Percentiles rank a stretch among this genome's conserved stretches.
These are phyloP conservation scores for Annona cherimola DNA, from an alignment of 164 flowering plant genomes.

Conservation along the genomic window DNA sequence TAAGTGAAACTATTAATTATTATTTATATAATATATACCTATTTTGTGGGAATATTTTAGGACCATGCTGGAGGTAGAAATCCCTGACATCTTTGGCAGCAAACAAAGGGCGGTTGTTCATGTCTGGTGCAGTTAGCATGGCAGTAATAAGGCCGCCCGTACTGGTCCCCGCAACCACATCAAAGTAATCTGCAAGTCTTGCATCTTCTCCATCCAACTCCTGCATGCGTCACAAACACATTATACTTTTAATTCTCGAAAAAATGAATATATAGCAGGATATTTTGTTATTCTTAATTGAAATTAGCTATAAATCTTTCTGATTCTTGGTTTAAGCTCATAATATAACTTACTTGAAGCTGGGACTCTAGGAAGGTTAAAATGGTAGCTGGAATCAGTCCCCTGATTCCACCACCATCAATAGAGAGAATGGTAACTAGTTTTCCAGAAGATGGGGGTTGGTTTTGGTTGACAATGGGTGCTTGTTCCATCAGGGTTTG, in stretches of 20 bases:
- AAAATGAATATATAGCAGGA: neutral
- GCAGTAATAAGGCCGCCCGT: constrained; percentile 37
- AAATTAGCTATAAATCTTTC: too few species aligned
- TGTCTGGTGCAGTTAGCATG: constrained; percentile 33
- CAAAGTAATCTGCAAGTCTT: constrained; percentile 37
- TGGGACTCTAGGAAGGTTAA: constrained; percentile 26
- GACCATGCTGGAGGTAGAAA: constrained; percentile 22
- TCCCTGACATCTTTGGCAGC: constrained; percentile 33
- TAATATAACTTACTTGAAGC: constrained; percentile 23
- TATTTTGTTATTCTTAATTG: neutral
- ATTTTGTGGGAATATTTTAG: constrained; percentile 29
- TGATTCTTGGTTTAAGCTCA: neutral
- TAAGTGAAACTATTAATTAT: neutral
- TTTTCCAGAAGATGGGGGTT: constrained; percentile 27
- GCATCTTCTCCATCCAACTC: constrained; percentile 26
- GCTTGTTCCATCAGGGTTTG: neutral
- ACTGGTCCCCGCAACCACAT: constrained; percentile 38
- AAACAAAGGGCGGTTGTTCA: constrained; percentile 26
- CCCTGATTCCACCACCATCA: constrained; percentile 40
- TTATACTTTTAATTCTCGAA: neutral
- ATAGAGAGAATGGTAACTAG: constrained; percentile 33
- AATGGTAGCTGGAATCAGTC: constrained; percentile 32
- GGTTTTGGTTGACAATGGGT: constrained; percentile 1
- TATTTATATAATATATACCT: neutral
- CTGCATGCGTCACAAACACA: constrained; percentile 5